A percentile compares a stretch with the other conserved stretches of the same genome.
Evolutionary conservation across 495 filamentous ascomycete species (phyloP).

Genomic region (Hyaloscypha hepaticicola): DNA sequence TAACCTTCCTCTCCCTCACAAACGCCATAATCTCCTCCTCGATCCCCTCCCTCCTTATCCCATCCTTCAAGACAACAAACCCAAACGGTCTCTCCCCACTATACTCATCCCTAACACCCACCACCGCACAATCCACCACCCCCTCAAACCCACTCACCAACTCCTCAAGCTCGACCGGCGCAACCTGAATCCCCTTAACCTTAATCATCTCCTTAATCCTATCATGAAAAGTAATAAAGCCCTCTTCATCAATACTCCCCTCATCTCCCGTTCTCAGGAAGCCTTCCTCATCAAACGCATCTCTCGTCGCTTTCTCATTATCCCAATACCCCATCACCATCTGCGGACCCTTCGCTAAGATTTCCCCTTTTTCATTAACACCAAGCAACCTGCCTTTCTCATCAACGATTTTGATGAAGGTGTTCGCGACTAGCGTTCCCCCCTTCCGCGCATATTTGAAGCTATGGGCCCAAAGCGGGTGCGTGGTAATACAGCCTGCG

Average conservation of each 20-base stretch:
- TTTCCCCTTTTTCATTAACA: conserved; percentile 56
- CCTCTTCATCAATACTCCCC: conserved; percentile 57
- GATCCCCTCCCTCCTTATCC: conserved; percentile 35
- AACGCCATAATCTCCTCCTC: conserved; percentile 48
- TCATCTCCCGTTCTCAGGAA: conserved; percentile 72
- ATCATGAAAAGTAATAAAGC: conserved; percentile 76
- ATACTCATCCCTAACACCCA: conserved; percentile 67
- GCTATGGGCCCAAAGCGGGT: conserved; percentile 50
- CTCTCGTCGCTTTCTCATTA: conserved; percentile 51
- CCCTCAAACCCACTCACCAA: conserved; percentile 68
- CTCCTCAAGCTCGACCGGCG: conserved; percentile 38
- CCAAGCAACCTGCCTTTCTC: conserved; percentile 46
- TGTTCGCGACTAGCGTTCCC: conserved; percentile 58
- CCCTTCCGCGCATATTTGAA: conserved; percentile 58
- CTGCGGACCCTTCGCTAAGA: conserved; percentile 65
- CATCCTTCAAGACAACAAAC: conserved; percentile 53
- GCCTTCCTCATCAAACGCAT: conserved; percentile 58
- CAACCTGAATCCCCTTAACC: conserved; percentile 84
- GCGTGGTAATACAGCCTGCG: conserved; percentile 59
- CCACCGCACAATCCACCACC: conserved; percentile 74
- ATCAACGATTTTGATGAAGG: conserved; percentile 58
- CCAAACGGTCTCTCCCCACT: conserved; percentile 65
- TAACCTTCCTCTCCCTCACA: conserved; percentile 59
- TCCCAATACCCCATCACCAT: conserved; percentile 70
- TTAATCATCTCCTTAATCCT: conserved; percentile 83